phyloP scores from a whole-genome alignment of 768 basidiomycete species.

The Myochromella boudieri region DNA sequence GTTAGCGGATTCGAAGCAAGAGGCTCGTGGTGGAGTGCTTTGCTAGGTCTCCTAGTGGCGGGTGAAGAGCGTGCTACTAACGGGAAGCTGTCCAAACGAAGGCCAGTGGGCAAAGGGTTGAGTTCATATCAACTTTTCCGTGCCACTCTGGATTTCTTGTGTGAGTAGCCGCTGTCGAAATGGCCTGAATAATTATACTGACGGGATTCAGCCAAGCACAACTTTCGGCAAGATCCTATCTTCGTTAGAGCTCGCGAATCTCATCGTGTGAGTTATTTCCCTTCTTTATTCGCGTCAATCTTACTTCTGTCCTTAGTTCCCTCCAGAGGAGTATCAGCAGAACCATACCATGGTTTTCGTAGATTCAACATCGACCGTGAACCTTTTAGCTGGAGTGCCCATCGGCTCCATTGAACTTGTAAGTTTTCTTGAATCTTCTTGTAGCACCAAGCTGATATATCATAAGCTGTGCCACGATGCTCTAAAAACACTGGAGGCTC shows the following conservation, averaged over 20 bases:
- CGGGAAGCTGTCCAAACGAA: conserved; percentile 37
- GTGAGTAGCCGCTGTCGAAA: conserved; percentile 41
- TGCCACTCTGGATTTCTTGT: conserved; percentile 80
- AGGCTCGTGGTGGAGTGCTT: conserved; percentile 67
- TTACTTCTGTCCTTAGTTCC: conserved; percentile 43
- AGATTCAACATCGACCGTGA: conserved; percentile 74
- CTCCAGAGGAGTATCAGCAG: conserved; percentile 53
- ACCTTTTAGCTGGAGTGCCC: conserved; percentile 76
- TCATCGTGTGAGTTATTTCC: conserved; percentile 46
- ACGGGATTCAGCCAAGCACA: conserved; percentile 59
- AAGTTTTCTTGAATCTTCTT: conserved; percentile 19
- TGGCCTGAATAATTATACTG: background rate
- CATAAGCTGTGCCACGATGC: conserved; percentile 77
- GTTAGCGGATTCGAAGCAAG: conserved; percentile 69
- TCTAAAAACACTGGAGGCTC: conserved; percentile 59
- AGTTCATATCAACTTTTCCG: conserved; percentile 91
- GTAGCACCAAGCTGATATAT: background rate
- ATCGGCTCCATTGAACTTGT: conserved; percentile 78
- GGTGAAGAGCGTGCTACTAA: conserved; percentile 59
- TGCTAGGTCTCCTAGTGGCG: conserved; percentile 58
- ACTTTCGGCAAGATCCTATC: conserved; percentile 55
- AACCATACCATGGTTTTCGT: conserved; percentile 65
- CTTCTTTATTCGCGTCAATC: background rate
- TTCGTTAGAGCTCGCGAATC: conserved; percentile 62
- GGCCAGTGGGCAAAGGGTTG: conserved; percentile 73